Evolutionary conservation across 108 stramenopile genomes (phyloP).

Genomic region (Cyclotella baltica): DNA sequence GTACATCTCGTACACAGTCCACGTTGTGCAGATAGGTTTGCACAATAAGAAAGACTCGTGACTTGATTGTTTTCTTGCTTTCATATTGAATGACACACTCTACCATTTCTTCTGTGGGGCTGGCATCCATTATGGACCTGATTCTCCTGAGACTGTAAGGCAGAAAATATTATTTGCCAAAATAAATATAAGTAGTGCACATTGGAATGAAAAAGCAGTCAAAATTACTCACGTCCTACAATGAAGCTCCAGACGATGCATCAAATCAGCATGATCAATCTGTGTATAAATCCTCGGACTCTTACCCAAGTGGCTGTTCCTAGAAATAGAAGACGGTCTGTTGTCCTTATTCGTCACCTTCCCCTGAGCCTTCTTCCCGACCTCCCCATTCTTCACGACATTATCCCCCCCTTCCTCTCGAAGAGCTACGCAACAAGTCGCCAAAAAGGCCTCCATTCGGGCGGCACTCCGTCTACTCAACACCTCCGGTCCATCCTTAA

Average conservation of each 20-base stretch:
- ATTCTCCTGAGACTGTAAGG: slow-evolving; percentile 42
- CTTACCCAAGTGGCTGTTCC: slow-evolving; percentile 10
- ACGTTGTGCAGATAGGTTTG: slow-evolving; percentile 44
- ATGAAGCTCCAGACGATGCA: slow-evolving; percentile 77
- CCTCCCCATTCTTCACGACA: neutral
- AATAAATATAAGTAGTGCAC: neutral
- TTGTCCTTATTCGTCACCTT: slow-evolving; percentile 9
- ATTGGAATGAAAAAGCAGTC: too few relatives aligned
- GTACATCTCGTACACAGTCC: slow-evolving; percentile 57
- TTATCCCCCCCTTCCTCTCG: slow-evolving; percentile 41
- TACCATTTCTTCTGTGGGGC: slow-evolving; percentile 41
- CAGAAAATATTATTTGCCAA: neutral
- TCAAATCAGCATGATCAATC: slow-evolving; percentile 65
- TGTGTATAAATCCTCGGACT: slow-evolving; percentile 51
- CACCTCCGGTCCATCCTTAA: slow-evolving; percentile 42
- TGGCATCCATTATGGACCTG: slow-evolving; percentile 39
- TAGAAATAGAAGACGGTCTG: slow-evolving; percentile 2
- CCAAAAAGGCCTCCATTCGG: slow-evolving; percentile 86
- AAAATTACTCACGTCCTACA: slow-evolving; percentile 60
- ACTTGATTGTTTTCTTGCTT: slow-evolving; percentile 63
- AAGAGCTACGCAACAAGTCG: slow-evolving; percentile 63
- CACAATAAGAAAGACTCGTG: slow-evolving; percentile 67
- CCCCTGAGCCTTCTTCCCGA: neutral
- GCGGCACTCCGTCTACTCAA: slow-evolving; percentile 66
- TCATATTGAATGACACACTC: slow-evolving; percentile 85